Evolutionary conservation across 2,329 filamentous ascomycete species (phyloP).

Genomic region (Beauveria caledonica): DNA sequence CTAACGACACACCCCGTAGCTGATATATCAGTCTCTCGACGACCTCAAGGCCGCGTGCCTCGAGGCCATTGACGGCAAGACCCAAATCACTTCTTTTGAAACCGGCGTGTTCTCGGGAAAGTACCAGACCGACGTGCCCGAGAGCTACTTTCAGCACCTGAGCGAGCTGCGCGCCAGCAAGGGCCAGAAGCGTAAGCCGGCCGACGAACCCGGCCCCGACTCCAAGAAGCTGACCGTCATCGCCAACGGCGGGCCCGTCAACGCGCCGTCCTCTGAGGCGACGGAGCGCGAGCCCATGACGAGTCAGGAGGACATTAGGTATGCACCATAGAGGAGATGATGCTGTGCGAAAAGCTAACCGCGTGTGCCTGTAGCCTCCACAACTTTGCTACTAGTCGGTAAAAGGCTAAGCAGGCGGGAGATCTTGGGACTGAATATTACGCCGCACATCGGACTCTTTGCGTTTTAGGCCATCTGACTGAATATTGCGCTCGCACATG

Average conservation of each 20-base stretch:
- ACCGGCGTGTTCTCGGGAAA: slow-evolving; percentile 86
- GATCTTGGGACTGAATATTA: background rate
- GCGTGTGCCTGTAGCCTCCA: background rate
- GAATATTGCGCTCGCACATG: no score
- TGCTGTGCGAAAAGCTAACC: background rate
- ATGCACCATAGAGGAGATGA: slow-evolving; percentile 7
- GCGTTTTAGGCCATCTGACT: background rate
- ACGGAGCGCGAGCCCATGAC: slow-evolving; percentile 8
- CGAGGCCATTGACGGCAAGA: slow-evolving; percentile 54
- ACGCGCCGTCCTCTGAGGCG: slow-evolving; percentile 24
- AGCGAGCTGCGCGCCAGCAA: slow-evolving; percentile 53
- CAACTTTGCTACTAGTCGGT: background rate
- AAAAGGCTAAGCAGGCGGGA: background rate
- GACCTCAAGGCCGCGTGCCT: slow-evolving; percentile 76
- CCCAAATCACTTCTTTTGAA: slow-evolving; percentile 60
- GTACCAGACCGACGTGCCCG: slow-evolving; percentile 73
- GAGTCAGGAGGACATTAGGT: slow-evolving; percentile 26
- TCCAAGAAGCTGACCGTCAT: slow-evolving; percentile 12
- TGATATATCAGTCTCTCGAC: slow-evolving; percentile 54
- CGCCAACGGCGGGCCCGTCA: slow-evolving; percentile 44
- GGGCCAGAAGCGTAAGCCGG: slow-evolving; percentile 38
- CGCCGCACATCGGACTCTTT: background rate
- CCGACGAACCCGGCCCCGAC: background rate
- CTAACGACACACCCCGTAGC: slow-evolving; percentile 18
- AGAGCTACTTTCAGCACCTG: slow-evolving; percentile 75